Evolutionary conservation across 2,329 filamentous ascomycete genomes (phyloP).

Genomic region (Sclerotinia sclerotiorum): DNA sequence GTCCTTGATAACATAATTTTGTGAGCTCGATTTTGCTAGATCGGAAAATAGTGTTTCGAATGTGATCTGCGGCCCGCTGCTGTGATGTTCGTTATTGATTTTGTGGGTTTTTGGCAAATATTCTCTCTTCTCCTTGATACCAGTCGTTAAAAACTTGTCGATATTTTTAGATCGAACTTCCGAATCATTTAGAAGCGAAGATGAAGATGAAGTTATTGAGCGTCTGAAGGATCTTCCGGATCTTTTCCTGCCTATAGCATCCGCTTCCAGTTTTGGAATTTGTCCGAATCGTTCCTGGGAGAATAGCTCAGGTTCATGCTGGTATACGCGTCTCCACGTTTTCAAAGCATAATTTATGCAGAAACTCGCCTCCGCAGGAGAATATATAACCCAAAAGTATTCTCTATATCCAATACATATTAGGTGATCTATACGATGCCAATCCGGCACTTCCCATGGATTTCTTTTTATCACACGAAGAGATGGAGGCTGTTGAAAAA

Average conservation of each 20-base stretch:
- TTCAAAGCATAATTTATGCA: neutral
- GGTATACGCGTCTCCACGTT: neutral
- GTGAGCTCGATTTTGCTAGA: too few species aligned
- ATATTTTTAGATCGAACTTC: neutral
- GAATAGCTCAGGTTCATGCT: too few species aligned
- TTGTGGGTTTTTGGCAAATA: neutral
- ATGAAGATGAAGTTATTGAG: neutral
- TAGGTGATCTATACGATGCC: constrained; percentile 1
- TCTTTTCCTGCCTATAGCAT: too few species aligned
- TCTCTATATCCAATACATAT: neutral
- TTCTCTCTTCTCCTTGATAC: neutral
- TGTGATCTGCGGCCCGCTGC: too few species aligned
- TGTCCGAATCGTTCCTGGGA: neutral
- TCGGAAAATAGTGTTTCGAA: neutral
- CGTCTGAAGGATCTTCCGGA: neutral
- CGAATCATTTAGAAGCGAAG: neutral
- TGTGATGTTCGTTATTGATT: neutral
- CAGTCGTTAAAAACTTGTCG: neutral
- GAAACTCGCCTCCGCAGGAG: neutral
- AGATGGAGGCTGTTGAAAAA: neutral
- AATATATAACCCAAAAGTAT: neutral
- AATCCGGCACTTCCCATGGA: neutral
- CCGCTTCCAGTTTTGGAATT: neutral
- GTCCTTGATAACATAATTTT: neutral
- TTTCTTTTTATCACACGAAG: neutral